Base-by-base conservation (phyloP, 148 eudicot species). In the Silene conica region DNA sequence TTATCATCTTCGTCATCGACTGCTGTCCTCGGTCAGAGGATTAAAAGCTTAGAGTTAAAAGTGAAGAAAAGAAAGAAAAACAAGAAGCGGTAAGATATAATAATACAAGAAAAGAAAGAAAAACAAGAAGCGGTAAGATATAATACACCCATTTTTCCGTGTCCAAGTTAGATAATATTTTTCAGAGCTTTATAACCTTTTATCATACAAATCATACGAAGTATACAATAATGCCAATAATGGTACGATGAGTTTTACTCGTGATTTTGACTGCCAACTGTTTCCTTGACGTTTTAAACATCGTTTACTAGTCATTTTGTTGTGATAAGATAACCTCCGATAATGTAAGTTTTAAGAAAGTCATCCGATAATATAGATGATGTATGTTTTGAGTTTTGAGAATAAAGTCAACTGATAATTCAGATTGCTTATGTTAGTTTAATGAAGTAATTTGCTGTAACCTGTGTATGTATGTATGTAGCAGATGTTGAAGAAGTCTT, bases 31-130 rank as follows among this genome's bases (percentile, higher is more conserved):
- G 88, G 82, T 71, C 92, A 86, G 69, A 87, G 96, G 80, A 73
- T 94, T 48, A 86, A 55, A 80, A 88, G 74, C 72, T 80, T 91
- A 65, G 98, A 91, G 76, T 85, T 82, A 78, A 82, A 94, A 77
- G 92, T 89, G 68, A 94, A 89, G 70, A 89, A 85, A 61, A 89
- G 80, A 72, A 94, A 87, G 90, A 88, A 86, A 83, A 81, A 76
- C 78, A 87, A 86, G 86, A 91, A 88, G 84, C 85, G 82, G 73
- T 87, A 78, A 88, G 16, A 48, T 14, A 48, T 48, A 11, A 11
- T 48, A 48, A n/a, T n/a, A n/a, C n/a, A 94, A 89, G 70, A 89
- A 85, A 61, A 89, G 80, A 72, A 94, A 87, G 90, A 88, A 86
- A 83, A 81, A 76, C 78, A 87, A 86, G 86, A 91, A 88, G 84